Base-by-base conservation (phyloP, 2,329 filamentous ascomycete species). In the Neoascochyta sp. region DNA sequence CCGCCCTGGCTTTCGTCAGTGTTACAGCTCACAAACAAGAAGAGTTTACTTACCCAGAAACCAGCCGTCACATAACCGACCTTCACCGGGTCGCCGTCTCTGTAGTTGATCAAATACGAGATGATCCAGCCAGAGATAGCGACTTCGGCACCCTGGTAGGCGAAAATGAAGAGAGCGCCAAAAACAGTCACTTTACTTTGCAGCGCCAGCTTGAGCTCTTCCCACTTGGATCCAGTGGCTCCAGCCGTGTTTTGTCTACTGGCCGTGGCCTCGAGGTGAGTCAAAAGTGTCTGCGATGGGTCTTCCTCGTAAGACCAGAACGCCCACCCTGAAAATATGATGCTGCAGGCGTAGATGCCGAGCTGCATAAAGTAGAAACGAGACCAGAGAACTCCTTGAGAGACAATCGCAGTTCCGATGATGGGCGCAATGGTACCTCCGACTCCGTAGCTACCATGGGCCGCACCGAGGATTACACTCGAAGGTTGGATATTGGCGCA, bases 81-180 rank as follows among this genome's bases (percentile, higher is more conserved):
- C 3, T 73, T 70, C 0, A 74, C 69, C 5, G 84, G 83, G 46
- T 83, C 72, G 9, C 84, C 86, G 34, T 78, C 68, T 20, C 86
- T 80, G 41, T 79, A 75, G 27, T 75, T 74, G 60, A 92, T 87
- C 21, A 93, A 68, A 66, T 89, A 93, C 3, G 83, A 87, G 40
- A 90, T 87, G 27, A 90, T 81, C 87, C 86, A 93, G 30, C 86
- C 86, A 0, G 82, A 86, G 43, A 90, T 85, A 9, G 80, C 81
- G 10, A 93, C 86, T 62, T 93, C 86, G 19, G 83, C 82, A 18
- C 86, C 86, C 62, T 92, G 85, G 60, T 94, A 93, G 15, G 80
- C 78, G 58, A 93, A 92, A 59, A 92, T 84, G 67, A 92, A 92
- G 7, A 86, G 60, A 0, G 86, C 81, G 3, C 85, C 84, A 0